Evolutionary conservation across 805 yeast species (phyloP).

Genomic region (Ogataea corticis): DNA sequence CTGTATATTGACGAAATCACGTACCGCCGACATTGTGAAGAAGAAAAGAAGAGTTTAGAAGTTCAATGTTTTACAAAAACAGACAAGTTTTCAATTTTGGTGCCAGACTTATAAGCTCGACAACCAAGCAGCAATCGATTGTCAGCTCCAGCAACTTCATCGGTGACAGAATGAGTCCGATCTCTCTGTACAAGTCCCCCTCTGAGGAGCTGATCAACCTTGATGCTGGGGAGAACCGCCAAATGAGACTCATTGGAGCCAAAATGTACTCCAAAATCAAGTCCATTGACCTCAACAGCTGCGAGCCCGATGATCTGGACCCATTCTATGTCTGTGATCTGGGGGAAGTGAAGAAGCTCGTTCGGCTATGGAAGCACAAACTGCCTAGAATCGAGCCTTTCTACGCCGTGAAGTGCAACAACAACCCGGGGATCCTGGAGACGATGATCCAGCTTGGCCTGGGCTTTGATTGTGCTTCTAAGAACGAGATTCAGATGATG

Average conservation of each 20-base stretch:
- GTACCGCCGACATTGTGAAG: slow-evolving; percentile 6
- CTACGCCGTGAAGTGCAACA: slow-evolving; percentile 95
- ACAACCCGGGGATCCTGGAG: slow-evolving; percentile 59
- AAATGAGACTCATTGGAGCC: slow-evolving; percentile 14
- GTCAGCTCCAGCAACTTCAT: slow-evolving; percentile 1
- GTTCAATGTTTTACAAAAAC: slow-evolving; percentile 2
- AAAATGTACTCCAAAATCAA: slow-evolving; percentile 14
- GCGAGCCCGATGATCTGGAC: slow-evolving; percentile 70
- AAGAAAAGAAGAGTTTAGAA: not conserved
- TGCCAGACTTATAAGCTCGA: slow-evolving; percentile 14
- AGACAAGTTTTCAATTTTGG: slow-evolving; percentile 1
- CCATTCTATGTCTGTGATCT: slow-evolving; percentile 88
- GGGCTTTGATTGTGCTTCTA: slow-evolving; percentile 92
- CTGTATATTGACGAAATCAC: slow-evolving; percentile 2
- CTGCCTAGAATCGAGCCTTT: slow-evolving; percentile 82
- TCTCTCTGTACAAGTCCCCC: slow-evolving; percentile 12
- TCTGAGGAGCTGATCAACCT: slow-evolving; percentile 6
- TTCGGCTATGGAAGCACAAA: slow-evolving; percentile 57
- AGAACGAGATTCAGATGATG: slow-evolving; percentile 72
- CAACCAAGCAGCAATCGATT: slow-evolving; percentile 13
- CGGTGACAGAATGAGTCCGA: slow-evolving; percentile 15
- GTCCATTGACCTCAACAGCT: slow-evolving; percentile 14
- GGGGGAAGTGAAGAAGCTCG: slow-evolving; percentile 65
- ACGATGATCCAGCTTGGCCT: slow-evolving; percentile 62
- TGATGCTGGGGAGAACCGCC: slow-evolving; percentile 1